Percentiles rank a stretch among this genome's conserved stretches.
Evolutionary conservation across 176 grass and related monocot species (phyloP).

Genomic region (Leersia perrieri): DNA sequence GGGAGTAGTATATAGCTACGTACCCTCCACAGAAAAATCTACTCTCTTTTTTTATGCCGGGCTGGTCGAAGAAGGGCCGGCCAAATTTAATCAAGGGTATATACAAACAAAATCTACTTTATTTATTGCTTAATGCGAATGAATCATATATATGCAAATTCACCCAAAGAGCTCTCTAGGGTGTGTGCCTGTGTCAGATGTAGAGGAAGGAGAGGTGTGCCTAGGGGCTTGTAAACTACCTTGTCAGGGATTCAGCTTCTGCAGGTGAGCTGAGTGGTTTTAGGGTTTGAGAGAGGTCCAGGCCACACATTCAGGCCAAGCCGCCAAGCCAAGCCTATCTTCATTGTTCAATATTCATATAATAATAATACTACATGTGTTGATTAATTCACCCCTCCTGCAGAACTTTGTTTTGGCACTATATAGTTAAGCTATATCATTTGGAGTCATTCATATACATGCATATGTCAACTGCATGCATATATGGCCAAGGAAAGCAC

Average conservation of each 20-base stretch:
- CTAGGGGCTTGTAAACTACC: constrained; percentile 18
- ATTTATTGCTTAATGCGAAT: no score
- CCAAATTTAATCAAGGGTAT: no score
- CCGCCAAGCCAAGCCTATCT: not conserved
- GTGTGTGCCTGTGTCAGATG: constrained; percentile 25
- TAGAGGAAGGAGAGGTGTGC: not conserved
- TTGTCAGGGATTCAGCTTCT: constrained; percentile 36
- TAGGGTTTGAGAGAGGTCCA: constrained; percentile 26
- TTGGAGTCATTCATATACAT: not conserved
- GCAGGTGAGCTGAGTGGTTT: constrained; percentile 30
- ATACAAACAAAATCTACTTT: no score
- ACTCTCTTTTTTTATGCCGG: no score
- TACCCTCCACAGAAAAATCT: no score
- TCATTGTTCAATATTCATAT: constrained; percentile 8
- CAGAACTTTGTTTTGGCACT: constrained; percentile 46
- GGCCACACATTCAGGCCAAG: not conserved
- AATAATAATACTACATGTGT: not conserved
- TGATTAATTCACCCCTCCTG: constrained; percentile 20
- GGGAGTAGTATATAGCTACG: no score
- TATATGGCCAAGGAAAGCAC: constrained; percentile 12
- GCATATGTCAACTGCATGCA: constrained; percentile 53
- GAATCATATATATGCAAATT: no score
- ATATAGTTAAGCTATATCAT: not conserved
- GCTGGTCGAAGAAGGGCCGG: no score
- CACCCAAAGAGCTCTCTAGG: not conserved